phyloP scores from a whole-genome alignment of 2,329 filamentous ascomycete genomes.

The Raffaelea ambrosiae region DNA sequence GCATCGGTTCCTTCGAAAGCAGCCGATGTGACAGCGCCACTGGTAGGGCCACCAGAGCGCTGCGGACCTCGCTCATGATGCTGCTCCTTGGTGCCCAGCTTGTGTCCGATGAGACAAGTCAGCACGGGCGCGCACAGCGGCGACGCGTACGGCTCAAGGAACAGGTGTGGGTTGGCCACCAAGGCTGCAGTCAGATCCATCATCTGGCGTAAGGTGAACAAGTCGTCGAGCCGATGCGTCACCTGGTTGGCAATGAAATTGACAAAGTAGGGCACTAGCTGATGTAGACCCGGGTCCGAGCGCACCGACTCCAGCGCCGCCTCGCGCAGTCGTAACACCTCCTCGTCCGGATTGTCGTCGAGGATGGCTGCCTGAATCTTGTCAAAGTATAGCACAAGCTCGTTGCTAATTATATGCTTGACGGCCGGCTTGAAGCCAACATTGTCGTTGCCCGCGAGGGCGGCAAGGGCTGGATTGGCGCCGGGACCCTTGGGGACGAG shows the following conservation, averaged over 20 bases:
- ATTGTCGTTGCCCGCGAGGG: slow-evolving; percentile 75
- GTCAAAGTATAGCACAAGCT: slow-evolving; percentile 93
- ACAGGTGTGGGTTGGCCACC: slow-evolving; percentile 75
- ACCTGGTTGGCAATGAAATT: slow-evolving; percentile 95
- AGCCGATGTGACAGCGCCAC: background rate
- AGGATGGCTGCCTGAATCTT: slow-evolving; percentile 85
- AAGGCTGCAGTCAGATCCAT: slow-evolving; percentile 83
- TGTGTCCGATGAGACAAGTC: slow-evolving; percentile 81
- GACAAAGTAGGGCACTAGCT: slow-evolving; percentile 92
- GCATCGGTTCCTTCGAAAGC: slow-evolving; percentile 40
- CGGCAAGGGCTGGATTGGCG: slow-evolving; percentile 76
- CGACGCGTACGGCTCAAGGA: slow-evolving; percentile 54
- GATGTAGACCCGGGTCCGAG: slow-evolving; percentile 86
- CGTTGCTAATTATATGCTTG: slow-evolving; percentile 93
- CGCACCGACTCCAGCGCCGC: slow-evolving; percentile 79
- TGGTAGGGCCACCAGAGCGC: slow-evolving; percentile 25
- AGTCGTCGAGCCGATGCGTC: slow-evolving; percentile 83
- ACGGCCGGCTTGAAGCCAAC: slow-evolving; percentile 80
- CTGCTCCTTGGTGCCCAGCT: slow-evolving; percentile 51
- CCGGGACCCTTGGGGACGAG: slow-evolving; percentile 83
- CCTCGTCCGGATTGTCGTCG: slow-evolving; percentile 78
- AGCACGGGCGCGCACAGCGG: slow-evolving; percentile 76
- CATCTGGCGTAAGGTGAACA: slow-evolving; percentile 83
- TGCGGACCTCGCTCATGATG: slow-evolving; percentile 36
- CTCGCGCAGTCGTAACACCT: slow-evolving; percentile 61